Percentiles rank a stretch among this genome's conserved stretches.
phyloP scores from a whole-genome alignment of 345 rosid genomes.

The Eucalyptus erythrocorys region DNA sequence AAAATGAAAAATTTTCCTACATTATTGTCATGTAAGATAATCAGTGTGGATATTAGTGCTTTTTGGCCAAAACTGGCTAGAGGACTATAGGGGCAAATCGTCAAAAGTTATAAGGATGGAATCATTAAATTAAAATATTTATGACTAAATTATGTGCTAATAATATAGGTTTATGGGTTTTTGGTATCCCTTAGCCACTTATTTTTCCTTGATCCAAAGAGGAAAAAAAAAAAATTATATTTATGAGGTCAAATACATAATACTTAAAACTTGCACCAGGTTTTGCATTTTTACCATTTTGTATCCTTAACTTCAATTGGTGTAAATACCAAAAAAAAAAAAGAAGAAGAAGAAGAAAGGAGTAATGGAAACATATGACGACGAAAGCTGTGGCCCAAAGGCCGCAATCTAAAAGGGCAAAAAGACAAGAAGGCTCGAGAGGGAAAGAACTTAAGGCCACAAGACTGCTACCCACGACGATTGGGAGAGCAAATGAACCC shows the following conservation, averaged over 20 bases:
- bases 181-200: neutral
- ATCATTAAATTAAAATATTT: neutral
- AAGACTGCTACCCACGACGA: neutral
- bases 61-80: neutral
- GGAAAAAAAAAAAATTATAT: neutral
- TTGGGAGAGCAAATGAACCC: neutral
- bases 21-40: neutral
- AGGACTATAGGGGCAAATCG: fast-evolving
- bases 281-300: neutral
- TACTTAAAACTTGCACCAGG: neutral
- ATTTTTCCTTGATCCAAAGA: neutral
- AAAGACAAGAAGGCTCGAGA: neutral
- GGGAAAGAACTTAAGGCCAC: neutral
- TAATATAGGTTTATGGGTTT: neutral
- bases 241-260: neutral
- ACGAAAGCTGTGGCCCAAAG: neutral
- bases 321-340: neutral
- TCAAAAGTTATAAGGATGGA: no score
- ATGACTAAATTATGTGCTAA: no score
- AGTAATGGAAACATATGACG: neutral
- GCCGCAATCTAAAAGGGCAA: neutral
- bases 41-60: fast-evolving
- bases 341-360: neutral
- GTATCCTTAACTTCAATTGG: neutral
- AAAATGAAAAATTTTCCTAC: neutral